phyloP scores from a whole-genome alignment of 2,329 filamentous ascomycete species.

The Botrytis porri region DNA sequence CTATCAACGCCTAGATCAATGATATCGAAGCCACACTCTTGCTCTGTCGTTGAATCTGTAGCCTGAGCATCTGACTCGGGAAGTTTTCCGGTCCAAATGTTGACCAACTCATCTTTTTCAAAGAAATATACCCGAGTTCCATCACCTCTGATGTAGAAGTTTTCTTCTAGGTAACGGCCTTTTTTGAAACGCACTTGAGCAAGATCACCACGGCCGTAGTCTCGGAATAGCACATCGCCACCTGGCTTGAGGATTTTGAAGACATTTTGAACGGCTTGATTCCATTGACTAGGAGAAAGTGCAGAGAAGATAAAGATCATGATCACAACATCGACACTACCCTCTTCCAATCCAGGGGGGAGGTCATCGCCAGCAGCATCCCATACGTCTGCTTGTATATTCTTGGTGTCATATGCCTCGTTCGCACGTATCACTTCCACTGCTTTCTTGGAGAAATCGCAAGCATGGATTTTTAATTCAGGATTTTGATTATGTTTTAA shows the following conservation, averaged over 20 bases:
- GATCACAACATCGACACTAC: slow-evolving; percentile 85
- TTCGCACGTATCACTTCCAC: slow-evolving; percentile 87
- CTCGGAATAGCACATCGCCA: slow-evolving; percentile 90
- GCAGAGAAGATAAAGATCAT: slow-evolving; percentile 98
- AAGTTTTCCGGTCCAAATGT: slow-evolving; percentile 66
- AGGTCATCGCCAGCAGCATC: slow-evolving; percentile 73
- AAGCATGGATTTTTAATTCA: slow-evolving; percentile 80
- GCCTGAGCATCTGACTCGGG: slow-evolving; percentile 19
- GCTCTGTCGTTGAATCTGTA: slow-evolving; percentile 20
- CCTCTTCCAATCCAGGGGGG: slow-evolving; percentile 72
- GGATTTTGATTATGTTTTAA: slow-evolving; percentile 80
- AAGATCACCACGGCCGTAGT: slow-evolving; percentile 93
- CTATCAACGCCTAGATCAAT: slow-evolving; percentile 80
- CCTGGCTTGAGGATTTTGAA: slow-evolving; percentile 82
- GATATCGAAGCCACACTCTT: slow-evolving; percentile 58
- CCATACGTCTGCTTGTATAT: slow-evolving; percentile 91
- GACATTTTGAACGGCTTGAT: slow-evolving; percentile 75
- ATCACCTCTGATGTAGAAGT: slow-evolving; percentile 95
- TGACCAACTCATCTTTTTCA: slow-evolving; percentile 74
- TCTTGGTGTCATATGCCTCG: slow-evolving; percentile 67
- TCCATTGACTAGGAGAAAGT: slow-evolving; percentile 81
- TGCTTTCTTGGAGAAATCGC: slow-evolving; percentile 93
- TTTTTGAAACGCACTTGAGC: slow-evolving; percentile 98
- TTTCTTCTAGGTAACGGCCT: slow-evolving; percentile 88
- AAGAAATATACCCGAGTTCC: slow-evolving; percentile 98